Evolutionary conservation across 176 grass and related monocot species (phyloP), one percentile per base, ranked within the genome.

Genomic region (barley (Hordeum vulgare)): DNA sequence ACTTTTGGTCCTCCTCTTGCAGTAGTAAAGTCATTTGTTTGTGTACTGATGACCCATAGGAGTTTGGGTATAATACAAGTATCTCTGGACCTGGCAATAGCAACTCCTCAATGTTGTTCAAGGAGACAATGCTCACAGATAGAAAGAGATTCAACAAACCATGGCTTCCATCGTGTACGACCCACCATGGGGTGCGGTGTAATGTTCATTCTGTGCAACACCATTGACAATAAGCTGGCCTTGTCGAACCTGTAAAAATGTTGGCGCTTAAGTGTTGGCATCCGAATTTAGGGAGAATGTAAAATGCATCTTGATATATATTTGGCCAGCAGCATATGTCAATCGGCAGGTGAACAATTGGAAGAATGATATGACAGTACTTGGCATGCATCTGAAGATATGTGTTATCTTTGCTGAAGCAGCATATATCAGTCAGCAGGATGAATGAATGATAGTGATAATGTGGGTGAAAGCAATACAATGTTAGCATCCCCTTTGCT

Each of bases 71-170:
- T 24, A 80, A 71, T 24, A 80, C 53, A 56, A 56, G 53, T 64
- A 88, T 63, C 83, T 81, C 82, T 76, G 88, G 78, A 89, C 88
- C 83, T 85, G 83, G 83, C 88, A 89, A 89, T 89, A 89, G 58
- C 77, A 89, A 89, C 88, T 89, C 83, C 87, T 89, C 82, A 81
- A 85, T 85, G 88, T 89, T 89, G 88, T 85, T 89, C 88, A 77
- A 89, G 88, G 63, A 85, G 88, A 85, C 87, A 77, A 85, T 85
- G 88, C 88, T 89, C 83, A 64, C 70, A 81, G 54, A 63, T 44
- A 71, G 33, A 71, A 66, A 63, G 63, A 44, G 74, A 47, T 76
- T 78, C 40, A 13, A 89, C 78, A 77, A 81, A 89, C 88, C 88
- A 89, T 81, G 61, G 88, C 87, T 85, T 89, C 82, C 87, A 85